A percentile compares a stretch with the other conserved stretches of the same genome.
Evolutionary conservation across 805 yeast genomes (phyloP).

Genomic region (Ogataea allantospora): DNA sequence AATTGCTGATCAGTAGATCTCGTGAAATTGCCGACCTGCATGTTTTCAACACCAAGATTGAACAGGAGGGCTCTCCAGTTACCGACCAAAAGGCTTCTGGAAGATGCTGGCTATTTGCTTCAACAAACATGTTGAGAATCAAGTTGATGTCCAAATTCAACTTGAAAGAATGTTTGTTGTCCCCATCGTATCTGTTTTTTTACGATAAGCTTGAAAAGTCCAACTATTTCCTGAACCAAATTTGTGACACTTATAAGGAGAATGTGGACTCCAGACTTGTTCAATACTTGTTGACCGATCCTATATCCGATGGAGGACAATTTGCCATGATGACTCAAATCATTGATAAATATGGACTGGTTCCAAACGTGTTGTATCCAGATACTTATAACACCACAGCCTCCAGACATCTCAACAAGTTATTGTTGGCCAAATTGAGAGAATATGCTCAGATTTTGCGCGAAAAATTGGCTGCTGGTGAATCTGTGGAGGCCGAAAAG

Average conservation of each 20-base stretch:
- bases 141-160: conserved; percentile 60
- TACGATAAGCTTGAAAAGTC: conserved; percentile 86
- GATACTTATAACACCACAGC: conserved; percentile 59
- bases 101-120: conserved; percentile 87
- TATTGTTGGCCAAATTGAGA: conserved; percentile 67
- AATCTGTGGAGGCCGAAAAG: conserved; percentile 37
- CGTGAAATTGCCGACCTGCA: conserved; percentile 33
- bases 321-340: conserved; percentile 79
- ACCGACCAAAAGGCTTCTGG: conserved; percentile 77
- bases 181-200: conserved; percentile 78
- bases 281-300: conserved; percentile 61
- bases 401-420: conserved; percentile 52
- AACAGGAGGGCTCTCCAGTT: conserved; percentile 58
- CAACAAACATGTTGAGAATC: conserved; percentile 69
- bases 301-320: conserved; percentile 85
- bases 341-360: conserved; percentile 76
- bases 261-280: conserved; percentile 69
- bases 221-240: conserved; percentile 74
- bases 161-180: conserved; percentile 66
- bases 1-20: conserved; percentile 38
- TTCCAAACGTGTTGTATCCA: conserved; percentile 72
- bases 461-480: conserved; percentile 38
- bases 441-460: conserved; percentile 76
- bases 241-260: conserved; percentile 64
- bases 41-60: conserved; percentile 43